Conservation (phyloP, 805 yeast species). For the Pichia sporocuriosa region DNA sequence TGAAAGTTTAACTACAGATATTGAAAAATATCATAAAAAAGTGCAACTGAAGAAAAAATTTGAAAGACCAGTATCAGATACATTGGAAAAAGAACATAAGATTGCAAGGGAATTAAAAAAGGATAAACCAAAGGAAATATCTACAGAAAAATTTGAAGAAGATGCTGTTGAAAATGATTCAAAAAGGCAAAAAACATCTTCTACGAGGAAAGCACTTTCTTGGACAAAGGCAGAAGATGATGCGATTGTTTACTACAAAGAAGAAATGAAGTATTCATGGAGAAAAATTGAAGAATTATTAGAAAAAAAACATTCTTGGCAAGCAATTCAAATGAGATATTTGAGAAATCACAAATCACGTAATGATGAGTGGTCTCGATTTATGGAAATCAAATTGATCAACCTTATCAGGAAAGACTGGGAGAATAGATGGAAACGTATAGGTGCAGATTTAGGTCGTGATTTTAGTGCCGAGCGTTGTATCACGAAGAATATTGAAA, state of each 20-base stretch:
- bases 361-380: constrained; percentile 30
- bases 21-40: constrained; percentile 26
- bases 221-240: constrained; percentile 35
- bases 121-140: not conserved
- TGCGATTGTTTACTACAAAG: constrained; percentile 32
- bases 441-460: constrained; percentile 28
- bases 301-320: constrained; percentile 35
- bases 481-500: constrained; percentile 25
- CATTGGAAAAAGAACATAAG: constrained; percentile 2
- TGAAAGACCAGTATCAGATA: constrained; percentile 4
- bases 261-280: constrained; percentile 34
- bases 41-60: constrained; percentile 19
- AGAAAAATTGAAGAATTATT: constrained; percentile 30
- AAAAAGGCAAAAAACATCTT: not conserved
- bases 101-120: constrained; percentile 5
- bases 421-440: constrained; percentile 36
- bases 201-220: constrained; percentile 7
- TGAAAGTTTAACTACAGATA: constrained; percentile 23
- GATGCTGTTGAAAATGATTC: not conserved
- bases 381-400: constrained; percentile 29
- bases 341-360: constrained; percentile 34
- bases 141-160: not conserved
- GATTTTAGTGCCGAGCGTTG: constrained; percentile 28
- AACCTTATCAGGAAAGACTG: constrained; percentile 33
- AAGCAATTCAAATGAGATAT: constrained; percentile 42